Conservation (phyloP, 192 early-diverging fungal genomes). For the Podila epigama region DNA sequence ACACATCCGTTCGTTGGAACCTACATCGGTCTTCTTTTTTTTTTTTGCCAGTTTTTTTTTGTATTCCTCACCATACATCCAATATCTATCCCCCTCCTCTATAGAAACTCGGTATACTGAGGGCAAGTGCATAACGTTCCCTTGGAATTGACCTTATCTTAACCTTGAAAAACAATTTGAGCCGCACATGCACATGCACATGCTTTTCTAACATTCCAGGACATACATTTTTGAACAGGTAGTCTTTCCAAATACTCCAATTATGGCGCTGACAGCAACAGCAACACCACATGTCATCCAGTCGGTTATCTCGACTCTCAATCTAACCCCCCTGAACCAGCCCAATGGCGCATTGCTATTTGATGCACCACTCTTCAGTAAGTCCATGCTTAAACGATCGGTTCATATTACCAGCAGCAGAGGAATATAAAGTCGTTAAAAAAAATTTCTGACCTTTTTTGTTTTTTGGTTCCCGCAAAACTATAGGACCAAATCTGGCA, state of each 20-base stretch:
- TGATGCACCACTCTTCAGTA: constrained; percentile 67
- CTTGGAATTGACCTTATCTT: neutral
- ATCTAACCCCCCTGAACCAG: constrained; percentile 25
- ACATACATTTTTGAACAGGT: constrained; percentile 21
- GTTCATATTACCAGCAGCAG: too few species aligned
- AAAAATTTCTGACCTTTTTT: too few species aligned
- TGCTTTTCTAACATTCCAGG: too few species aligned
- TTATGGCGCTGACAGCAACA: constrained; percentile 95
- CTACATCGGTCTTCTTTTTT: too few species aligned
- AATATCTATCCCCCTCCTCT: too few species aligned
- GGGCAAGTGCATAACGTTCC: neutral
- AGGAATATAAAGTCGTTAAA: too few species aligned
- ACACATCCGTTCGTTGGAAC: neutral
- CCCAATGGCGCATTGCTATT: constrained; percentile 59
- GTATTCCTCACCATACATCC: neutral
- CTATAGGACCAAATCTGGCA: constrained; percentile 58
- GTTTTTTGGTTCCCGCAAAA: too few species aligned
- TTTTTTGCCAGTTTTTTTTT: neutral
- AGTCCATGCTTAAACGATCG: neutral
- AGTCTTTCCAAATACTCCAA: constrained; percentile 76
- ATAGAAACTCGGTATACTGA: constrained; percentile 33
- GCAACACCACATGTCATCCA: constrained; percentile 55
- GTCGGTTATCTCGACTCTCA: constrained; percentile 29
- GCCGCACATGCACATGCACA: too few species aligned
- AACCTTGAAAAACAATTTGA: neutral